phyloP scores from a whole-genome alignment of 2,329 filamentous ascomycete genomes.

The Colletotrichum plurivorum region DNA sequence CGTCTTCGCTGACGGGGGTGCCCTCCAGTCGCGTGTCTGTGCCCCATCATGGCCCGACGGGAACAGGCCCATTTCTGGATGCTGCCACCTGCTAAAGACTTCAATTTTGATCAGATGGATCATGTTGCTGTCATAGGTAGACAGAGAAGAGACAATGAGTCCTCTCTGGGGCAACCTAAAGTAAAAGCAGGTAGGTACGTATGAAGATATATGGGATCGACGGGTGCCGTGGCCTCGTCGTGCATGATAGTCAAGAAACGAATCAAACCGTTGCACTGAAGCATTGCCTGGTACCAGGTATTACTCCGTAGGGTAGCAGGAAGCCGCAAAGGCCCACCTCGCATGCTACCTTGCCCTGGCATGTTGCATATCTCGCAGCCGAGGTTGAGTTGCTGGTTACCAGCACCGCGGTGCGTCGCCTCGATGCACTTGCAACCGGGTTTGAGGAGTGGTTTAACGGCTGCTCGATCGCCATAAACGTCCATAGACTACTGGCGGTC shows the following conservation, averaged over 20 bases:
- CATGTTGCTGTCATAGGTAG: not conserved
- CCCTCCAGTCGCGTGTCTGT: constrained; percentile 12
- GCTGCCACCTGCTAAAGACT: constrained; percentile 5
- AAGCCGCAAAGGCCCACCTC: constrained; percentile 17
- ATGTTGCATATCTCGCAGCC: constrained; percentile 10
- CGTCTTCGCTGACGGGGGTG: not conserved
- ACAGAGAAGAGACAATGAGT: too few relatives aligned
- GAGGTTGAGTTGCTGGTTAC: not conserved
- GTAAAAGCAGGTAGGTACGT: not conserved
- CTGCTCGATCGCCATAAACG: too few relatives aligned
- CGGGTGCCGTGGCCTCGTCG: not conserved
- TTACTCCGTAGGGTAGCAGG: too few relatives aligned
- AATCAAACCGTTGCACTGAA: not conserved
- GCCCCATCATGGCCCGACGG: constrained; percentile 11
- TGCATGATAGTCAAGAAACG: constrained; percentile 5
- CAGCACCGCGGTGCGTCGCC: not conserved
- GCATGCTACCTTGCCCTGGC: constrained; percentile 27
- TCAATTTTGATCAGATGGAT: constrained; percentile 14
- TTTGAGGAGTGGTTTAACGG: too few relatives aligned
- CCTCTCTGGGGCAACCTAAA: too few relatives aligned
- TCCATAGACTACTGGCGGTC: too few relatives aligned
- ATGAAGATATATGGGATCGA: not conserved
- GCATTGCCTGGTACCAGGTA: too few relatives aligned
- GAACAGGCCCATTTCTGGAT: constrained; percentile 27
- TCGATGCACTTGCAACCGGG: not conserved